Base-by-base conservation (phyloP, 2,329 filamentous ascomycete species). In the Chrysosporium keratinophilum region DNA sequence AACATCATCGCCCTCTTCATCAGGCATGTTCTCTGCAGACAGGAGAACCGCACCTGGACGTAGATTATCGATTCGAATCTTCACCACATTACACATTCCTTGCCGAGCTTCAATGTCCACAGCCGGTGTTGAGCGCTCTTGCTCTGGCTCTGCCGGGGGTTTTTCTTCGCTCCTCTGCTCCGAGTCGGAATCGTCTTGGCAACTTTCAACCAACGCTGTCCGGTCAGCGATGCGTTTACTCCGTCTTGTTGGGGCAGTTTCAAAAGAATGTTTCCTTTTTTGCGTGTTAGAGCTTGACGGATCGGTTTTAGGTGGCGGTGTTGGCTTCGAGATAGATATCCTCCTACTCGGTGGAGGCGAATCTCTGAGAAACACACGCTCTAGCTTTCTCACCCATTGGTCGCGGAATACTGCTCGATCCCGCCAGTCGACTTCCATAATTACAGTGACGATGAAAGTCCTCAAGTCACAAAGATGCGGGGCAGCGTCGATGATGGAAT, bases 381-480 rank as follows among this genome's bases (percentile, higher is more conserved):
- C 78, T 50, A 96, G 73, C 58, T 77, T 82, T n/a, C 78, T 75
- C 48, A 82, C 82, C 87, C 89, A 95, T 59, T 81, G 79, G 59
- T 85, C 81, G 39, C 90, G 80, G 63, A 96, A 84, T n/a, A 78
- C 78, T 15, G 86, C 86, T 41, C 91, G 81, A 64, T 88, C 81
- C 57, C 88, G 83, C 87, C 89, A 95, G 10, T 76, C 75, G 23
- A 85, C 83, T 63, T 90, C 82, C 46, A 96, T 74, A 67, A 88
- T 91, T 1, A 85, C 83, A 62, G 84, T 87, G 59, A 96, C 79
- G 1, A 79, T 76, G 10, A 96, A 72, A 42, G 78, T 75, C 7
- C 88, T 83, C 20, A 97, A 76, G 55, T 81, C 72, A 0, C 76
- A 79, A 19, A 97, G 67, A 2, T 77, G 69, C 1, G 77, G 72